These are phyloP conservation scores for Pichia deserticola DNA, from an alignment of 805 yeast genomes.

Conservation along the genomic window DNA sequence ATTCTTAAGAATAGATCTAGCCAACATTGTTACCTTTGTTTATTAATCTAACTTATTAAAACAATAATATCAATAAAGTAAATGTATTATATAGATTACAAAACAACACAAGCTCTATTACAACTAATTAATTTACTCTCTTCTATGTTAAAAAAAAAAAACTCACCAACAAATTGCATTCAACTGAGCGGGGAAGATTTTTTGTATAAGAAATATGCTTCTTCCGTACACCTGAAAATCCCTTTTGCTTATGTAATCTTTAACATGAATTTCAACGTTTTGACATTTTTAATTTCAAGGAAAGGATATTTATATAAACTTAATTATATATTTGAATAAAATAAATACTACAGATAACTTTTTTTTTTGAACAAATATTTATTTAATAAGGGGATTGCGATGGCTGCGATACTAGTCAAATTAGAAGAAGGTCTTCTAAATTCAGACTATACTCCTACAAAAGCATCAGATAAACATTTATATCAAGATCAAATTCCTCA, in stretches of 20 bases:
- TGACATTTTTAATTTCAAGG: background rate
- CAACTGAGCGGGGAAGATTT: background rate
- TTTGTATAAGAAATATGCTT: background rate
- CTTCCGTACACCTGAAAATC: no score
- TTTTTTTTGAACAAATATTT: no score
- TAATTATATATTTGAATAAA: no score
- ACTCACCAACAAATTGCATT: background rate
- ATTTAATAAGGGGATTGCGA: no score
- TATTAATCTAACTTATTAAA: no score
- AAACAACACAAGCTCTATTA: no score
- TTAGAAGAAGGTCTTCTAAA: background rate
- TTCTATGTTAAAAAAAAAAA: background rate
- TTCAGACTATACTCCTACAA: background rate
- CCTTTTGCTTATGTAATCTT: background rate
- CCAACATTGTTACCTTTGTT: conserved; percentile 1
- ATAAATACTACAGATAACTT: no score
- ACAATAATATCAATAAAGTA: no score
- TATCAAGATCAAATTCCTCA: background rate
- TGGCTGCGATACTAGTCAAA: conserved; percentile 1
- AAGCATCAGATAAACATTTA: background rate
- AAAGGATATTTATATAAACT: no score
- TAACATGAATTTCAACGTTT: background rate
- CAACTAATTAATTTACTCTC: background rate
- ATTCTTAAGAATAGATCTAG: conserved; percentile 6
- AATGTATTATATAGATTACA: no score